phyloP scores from a whole-genome alignment of 2,329 filamentous ascomycete species.

The Periconia sp. region DNA sequence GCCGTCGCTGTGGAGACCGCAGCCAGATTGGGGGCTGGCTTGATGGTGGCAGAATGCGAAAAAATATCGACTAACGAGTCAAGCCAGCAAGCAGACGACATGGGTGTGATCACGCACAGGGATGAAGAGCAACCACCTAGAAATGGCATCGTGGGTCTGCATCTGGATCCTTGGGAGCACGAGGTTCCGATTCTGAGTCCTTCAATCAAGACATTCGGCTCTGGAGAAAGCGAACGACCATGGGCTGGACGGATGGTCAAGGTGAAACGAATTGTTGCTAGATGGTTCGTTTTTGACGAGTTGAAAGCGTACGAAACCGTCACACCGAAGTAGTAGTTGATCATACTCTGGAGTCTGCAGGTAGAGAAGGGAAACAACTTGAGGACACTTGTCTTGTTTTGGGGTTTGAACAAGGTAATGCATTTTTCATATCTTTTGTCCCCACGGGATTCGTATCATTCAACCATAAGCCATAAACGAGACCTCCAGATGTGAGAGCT shows the following conservation, averaged over 20 bases:
- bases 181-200: constrained; percentile 52
- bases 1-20: constrained; percentile 66
- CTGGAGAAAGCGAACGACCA: constrained; percentile 37
- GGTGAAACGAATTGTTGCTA: constrained; percentile 44
- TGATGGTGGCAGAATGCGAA: constrained; percentile 47
- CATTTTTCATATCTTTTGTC: not conserved
- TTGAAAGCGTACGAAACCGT: constrained; percentile 7
- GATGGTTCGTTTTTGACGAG: constrained; percentile 46
- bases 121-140: constrained; percentile 43
- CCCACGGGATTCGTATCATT: not conserved
- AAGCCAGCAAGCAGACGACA: not conserved
- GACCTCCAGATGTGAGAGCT: constrained; percentile 13
- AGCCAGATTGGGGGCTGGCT: constrained; percentile 29
- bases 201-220: constrained; percentile 45
- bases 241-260: constrained; percentile 54
- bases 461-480: constrained; percentile 28
- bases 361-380: constrained; percentile 4
- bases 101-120: constrained; percentile 41
- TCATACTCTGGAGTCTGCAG: not conserved
- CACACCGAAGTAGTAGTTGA: not conserved
- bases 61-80: constrained; percentile 44
- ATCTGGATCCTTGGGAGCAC: constrained; percentile 46
- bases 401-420: not conserved
- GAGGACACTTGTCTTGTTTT: not conserved
- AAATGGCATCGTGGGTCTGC: not conserved